phyloP scores from a whole-genome alignment of 352 stramenopile genomes.

The Globisporangium apiculatum region DNA sequence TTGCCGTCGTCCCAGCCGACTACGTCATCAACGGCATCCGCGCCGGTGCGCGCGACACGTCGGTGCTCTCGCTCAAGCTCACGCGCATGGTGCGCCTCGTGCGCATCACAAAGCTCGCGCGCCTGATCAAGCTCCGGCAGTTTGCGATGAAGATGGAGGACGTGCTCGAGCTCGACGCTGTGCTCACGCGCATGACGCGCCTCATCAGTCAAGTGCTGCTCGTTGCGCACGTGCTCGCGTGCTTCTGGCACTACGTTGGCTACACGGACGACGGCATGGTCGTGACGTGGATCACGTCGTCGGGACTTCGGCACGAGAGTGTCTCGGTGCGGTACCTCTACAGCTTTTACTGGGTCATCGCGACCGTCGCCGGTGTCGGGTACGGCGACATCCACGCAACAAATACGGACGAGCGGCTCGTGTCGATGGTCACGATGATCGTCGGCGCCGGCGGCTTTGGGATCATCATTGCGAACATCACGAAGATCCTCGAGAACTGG shows the following conservation, averaged over 20 bases:
- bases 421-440: constrained; percentile 63
- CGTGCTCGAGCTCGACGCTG: constrained; percentile 52
- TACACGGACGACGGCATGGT: constrained; percentile 20
- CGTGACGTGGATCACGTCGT: constrained; percentile 41
- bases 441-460: constrained; percentile 73
- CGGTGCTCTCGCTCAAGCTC: constrained; percentile 60
- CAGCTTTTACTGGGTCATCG: constrained; percentile 82
- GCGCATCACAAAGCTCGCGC: constrained; percentile 61
- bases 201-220: constrained; percentile 66
- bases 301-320: constrained; percentile 18
- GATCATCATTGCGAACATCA: constrained; percentile 81
- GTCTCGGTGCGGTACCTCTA: constrained; percentile 57
- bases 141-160: constrained; percentile 74
- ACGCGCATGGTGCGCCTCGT: constrained; percentile 52
- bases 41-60: constrained; percentile 17
- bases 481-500: constrained; percentile 77
- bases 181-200: constrained; percentile 48
- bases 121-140: constrained; percentile 59
- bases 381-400: constrained; percentile 78
- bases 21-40: constrained; percentile 27
- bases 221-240: constrained; percentile 64
- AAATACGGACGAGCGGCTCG: constrained; percentile 62
- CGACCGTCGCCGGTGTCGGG: constrained; percentile 70
- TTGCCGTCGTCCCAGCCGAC: constrained; percentile 46
- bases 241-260: constrained; percentile 75